Evolutionary conservation across 306 rosid genomes (phyloP), one percentile per base, ranked within the genome.

Genomic region (Malus fusca): DNA sequence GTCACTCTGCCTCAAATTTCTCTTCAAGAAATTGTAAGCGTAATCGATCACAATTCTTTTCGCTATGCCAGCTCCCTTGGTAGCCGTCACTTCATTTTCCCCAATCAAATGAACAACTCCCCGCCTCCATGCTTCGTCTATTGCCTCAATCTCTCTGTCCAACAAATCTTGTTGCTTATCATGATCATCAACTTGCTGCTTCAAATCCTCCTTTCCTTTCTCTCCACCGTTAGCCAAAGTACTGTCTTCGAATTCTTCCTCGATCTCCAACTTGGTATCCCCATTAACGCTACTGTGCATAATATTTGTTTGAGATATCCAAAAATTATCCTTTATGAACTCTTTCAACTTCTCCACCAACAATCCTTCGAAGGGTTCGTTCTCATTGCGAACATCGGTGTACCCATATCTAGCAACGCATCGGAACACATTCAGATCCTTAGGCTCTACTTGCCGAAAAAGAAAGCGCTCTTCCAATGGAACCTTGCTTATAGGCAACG

Each of bases 391-490:
- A 40, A 81, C 80, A 68, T 93, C 97, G 0, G 63, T 90, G 69
- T 94, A 94, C 12, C 98, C 94, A 2, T 89, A 94, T 26, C 98
- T 80, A 0, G 84, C 92, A 8, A 94, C 85, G 21, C 98, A 94
- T 0, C 87, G 82, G 10, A 90, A 90, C 61, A 94, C 82, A n/a
- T 86, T 72, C 30, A 91, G 80, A 28, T 82, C 87, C 19, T 70
- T 66, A 0, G 90, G 94, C 62, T 88, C 85, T 0, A 94, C 89
- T 23, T 79, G 76, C 1, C 88, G 88, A 26, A 87, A 91, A 0
- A 88, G 75, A 25, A 94, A 91, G 17, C 96, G 82, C 78, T 94
- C 96, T 60, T 85, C 90, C 48, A 9, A 13, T 0, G 87, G 79
- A 42, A 90, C 91, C 77, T 85, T 91, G 76, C 97, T 88, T 30